A percentile compares a stretch with the other conserved stretches of the same genome.
Conservation (phyloP, 345 rosid genomes). For the Sisymbrium altissimum region DNA sequence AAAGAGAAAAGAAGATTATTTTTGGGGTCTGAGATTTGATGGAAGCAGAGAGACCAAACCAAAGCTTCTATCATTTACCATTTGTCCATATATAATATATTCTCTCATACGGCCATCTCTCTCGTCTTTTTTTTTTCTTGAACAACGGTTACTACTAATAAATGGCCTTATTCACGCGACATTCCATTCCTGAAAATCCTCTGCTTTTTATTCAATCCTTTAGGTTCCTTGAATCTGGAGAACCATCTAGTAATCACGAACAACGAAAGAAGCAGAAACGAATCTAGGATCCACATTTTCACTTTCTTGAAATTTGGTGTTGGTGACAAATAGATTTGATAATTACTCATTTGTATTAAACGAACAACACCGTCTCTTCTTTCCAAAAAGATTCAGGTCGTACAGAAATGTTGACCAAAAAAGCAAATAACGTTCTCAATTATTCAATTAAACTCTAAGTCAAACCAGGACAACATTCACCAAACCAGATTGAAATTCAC, state of each 20-base stretch:
- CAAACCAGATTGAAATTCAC: background rate
- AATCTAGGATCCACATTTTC: background rate
- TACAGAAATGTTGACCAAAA: background rate
- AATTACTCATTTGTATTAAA: background rate
- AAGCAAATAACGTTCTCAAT: background rate
- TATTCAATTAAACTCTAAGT: background rate
- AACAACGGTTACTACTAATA: constrained; percentile 27
- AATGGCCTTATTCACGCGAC: constrained; percentile 34
- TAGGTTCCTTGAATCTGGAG: background rate
- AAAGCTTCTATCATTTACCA: constrained; percentile 29
- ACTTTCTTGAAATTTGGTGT: background rate
- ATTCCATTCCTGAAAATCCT: background rate
- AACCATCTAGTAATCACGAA: background rate
- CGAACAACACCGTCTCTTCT: background rate
- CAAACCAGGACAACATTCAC: constrained; percentile 9
- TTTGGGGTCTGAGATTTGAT: constrained; percentile 35
- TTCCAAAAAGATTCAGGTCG: background rate
- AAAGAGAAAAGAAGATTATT: constrained; percentile 32
- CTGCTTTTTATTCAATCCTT: background rate
- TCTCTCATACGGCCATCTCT: constrained; percentile 33
- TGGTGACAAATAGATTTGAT: background rate
- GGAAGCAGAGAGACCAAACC: constrained; percentile 29
- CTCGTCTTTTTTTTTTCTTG: background rate
- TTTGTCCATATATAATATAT: constrained; percentile 33
- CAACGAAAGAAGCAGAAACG: background rate